A percentile compares a stretch with the other conserved stretches of the same genome.
phyloP scores from a whole-genome alignment of 495 filamentous ascomycete species.

The Tuber brumale region DNA sequence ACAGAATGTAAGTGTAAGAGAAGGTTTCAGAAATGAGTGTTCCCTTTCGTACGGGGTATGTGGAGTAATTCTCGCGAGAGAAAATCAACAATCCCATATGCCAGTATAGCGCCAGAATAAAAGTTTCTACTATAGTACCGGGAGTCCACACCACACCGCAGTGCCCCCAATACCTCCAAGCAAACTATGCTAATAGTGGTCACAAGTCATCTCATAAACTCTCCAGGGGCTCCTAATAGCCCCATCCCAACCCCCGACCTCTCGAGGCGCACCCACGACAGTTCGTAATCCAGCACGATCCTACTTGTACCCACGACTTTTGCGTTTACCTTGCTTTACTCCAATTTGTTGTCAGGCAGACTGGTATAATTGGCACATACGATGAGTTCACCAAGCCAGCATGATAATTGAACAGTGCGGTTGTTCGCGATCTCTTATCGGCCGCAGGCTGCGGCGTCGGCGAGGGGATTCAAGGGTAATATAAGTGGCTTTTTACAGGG shows the following conservation, averaged over 20 bases:
- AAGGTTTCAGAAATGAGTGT: no score
- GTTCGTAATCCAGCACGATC: neutral
- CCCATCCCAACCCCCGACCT: neutral
- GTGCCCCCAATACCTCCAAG: neutral
- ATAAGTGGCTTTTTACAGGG: neutral
- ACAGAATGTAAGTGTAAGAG: no score
- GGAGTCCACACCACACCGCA: neutral
- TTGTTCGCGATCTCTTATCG: neutral
- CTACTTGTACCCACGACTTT: neutral
- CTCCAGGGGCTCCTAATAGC: neutral
- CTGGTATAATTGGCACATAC: neutral
- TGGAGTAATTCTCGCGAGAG: neutral
- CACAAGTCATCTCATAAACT: neutral
- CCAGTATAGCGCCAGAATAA: neutral
- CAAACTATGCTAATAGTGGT: neutral
- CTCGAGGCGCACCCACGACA: neutral
- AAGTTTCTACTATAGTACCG: neutral
- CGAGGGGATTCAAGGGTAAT: neutral
- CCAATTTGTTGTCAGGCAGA: neutral
- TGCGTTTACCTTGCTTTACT: neutral
- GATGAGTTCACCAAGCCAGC: neutral
- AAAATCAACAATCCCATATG: neutral
- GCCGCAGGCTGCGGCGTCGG: neutral
- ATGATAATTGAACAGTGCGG: neutral
- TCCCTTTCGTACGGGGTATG: no score